Conservation (phyloP, 176 grass and related monocot species). For the Saccharum officinarum region DNA sequence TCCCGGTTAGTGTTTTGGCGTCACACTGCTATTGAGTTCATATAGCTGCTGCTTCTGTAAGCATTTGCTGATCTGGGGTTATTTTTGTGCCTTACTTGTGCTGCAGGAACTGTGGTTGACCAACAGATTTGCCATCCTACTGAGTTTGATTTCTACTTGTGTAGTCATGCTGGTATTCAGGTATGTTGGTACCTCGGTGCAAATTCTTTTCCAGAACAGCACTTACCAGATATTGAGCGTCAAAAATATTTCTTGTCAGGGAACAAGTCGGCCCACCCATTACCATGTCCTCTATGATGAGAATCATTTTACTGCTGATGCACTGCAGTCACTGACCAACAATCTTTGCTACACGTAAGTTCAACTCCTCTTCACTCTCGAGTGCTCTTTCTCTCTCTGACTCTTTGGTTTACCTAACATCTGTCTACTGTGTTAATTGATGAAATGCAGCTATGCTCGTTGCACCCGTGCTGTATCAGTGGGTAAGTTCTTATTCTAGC, state of each 20-base stretch:
- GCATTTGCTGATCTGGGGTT: background rate
- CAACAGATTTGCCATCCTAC: conserved; percentile 80
- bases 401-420: background rate
- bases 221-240: background rate
- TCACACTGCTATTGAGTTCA: background rate
- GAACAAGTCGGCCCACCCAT: conserved; percentile 80
- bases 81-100: background rate
- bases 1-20: conserved; percentile 56
- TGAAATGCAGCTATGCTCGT: conserved; percentile 73
- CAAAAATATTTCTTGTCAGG: conserved; percentile 41
- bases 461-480: conserved; percentile 86
- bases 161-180: conserved; percentile 94
- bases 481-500: conserved; percentile 43
- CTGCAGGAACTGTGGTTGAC: conserved; percentile 84
- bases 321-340: conserved; percentile 75
- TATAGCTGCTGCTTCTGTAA: background rate
- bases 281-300: conserved; percentile 83
- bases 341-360: conserved; percentile 91
- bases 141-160: conserved; percentile 90
- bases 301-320: conserved; percentile 70
- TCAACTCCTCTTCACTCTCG: background rate
- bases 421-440: background rate
- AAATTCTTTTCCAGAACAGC: background rate
- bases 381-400: background rate
- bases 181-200: conserved; percentile 20